Conservation (phyloP, 805 yeast species). For the Monosporozyma servazzii region DNA sequence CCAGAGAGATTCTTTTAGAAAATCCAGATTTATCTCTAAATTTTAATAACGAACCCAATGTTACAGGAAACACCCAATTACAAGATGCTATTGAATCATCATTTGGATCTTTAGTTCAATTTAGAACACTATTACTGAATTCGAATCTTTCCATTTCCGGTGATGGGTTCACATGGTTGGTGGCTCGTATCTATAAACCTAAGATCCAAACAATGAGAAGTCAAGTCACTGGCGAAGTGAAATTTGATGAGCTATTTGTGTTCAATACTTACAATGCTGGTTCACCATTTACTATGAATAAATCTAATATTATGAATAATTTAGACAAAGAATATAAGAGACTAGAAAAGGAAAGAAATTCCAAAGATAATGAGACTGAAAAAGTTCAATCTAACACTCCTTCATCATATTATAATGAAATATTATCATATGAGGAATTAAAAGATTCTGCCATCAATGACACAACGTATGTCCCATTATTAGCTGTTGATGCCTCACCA, state of each 20-base stretch:
- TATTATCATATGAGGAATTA: constrained; percentile 33
- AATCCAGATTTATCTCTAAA: constrained; percentile 33
- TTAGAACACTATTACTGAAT: constrained; percentile 57
- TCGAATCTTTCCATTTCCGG: constrained; percentile 72
- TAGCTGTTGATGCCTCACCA: constrained; percentile 66
- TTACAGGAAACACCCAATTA: background rate
- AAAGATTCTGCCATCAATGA: constrained; percentile 24
- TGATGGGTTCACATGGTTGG: constrained; percentile 86
- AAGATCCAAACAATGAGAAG: constrained; percentile 2
- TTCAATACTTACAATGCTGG: constrained; percentile 88
- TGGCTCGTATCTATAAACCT: constrained; percentile 39
- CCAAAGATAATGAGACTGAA: constrained; percentile 1
- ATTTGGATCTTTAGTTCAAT: constrained; percentile 72
- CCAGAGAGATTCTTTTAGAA: constrained; percentile 27
- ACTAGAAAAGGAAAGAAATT: background rate
- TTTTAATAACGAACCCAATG: constrained; percentile 19
- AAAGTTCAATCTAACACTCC: background rate
- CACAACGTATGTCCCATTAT: constrained; percentile 42
- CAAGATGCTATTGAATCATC: constrained; percentile 22
- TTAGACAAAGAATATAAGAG: constrained; percentile 8
- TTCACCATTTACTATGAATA: constrained; percentile 57
- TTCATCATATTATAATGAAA: constrained; percentile 3
- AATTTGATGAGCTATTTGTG: constrained; percentile 47
- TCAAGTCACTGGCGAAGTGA: constrained; percentile 7
- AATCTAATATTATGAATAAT: constrained; percentile 24